Conservation (phyloP, 495 filamentous ascomycete genomes). For the Collariella sp. region DNA sequence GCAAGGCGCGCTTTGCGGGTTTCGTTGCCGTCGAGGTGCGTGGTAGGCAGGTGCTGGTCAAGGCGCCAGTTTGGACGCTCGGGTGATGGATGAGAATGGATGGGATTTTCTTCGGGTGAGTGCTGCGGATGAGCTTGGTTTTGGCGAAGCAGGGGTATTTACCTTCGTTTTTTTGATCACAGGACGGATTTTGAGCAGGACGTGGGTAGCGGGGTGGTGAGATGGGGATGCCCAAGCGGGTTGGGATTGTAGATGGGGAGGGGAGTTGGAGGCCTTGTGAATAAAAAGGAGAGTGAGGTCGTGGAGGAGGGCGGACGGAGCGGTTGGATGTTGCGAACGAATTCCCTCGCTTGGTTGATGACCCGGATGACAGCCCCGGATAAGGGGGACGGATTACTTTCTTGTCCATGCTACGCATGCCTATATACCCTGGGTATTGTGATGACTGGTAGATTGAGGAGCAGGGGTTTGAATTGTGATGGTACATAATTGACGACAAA, state of each 20-base stretch:
- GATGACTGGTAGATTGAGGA: background rate
- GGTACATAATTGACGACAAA: background rate
- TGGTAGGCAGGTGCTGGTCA: conserved; percentile 71
- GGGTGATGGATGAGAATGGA: conserved; percentile 17
- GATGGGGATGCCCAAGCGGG: background rate
- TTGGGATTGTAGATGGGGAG: background rate
- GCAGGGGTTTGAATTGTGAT: background rate
- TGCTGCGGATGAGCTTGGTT: background rate
- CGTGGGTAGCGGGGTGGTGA: background rate
- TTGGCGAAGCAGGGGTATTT: background rate
- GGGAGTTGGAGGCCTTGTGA: background rate
- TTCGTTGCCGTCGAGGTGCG: conserved; percentile 83
- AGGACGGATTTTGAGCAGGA: background rate
- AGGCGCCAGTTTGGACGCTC: conserved; percentile 80
- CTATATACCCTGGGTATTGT: conserved; percentile 6
- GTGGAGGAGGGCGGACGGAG: background rate
- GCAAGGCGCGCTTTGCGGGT: conserved; percentile 67
- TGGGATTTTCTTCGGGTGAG: background rate
- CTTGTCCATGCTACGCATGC: conserved; percentile 6
- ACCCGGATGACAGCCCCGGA: conserved; percentile 1
- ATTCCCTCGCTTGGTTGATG: conserved; percentile 5
- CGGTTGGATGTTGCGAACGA: background rate
- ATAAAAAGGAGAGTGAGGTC: background rate
- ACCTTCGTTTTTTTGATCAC: background rate
- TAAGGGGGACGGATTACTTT: background rate